Conservation (phyloP, 768 basidiomycete genomes). For the Mycena maculata region DNA sequence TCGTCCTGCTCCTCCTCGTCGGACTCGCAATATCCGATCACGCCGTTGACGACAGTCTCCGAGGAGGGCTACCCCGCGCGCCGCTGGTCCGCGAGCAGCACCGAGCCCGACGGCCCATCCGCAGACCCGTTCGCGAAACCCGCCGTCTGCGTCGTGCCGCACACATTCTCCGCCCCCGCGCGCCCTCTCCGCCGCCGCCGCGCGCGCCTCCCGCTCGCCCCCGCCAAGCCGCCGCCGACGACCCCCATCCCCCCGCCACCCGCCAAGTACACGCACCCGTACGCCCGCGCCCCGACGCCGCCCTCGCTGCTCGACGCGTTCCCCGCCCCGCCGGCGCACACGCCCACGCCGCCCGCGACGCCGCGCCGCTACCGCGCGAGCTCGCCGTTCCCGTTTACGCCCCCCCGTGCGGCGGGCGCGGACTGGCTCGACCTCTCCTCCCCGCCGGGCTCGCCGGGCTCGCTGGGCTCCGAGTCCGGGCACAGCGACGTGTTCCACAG, state of each 20-base stretch:
- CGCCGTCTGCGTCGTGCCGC: not conserved
- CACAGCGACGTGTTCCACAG: constrained; percentile 12
- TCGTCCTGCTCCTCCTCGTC: constrained; percentile 11
- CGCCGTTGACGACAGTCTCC: constrained; percentile 15
- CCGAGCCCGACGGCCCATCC: not conserved
- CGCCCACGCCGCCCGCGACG: constrained; percentile 1
- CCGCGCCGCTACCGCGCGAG: constrained; percentile 5
- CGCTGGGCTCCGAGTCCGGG: not conserved
- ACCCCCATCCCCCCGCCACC: constrained; percentile 11
- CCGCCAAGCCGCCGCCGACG: not conserved
- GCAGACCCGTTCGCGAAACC: constrained; percentile 3
- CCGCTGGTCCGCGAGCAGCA: constrained; percentile 10
- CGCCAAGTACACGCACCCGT: not conserved
- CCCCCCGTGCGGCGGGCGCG: not conserved
- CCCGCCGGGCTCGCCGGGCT: not conserved
- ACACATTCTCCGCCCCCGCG: not conserved
- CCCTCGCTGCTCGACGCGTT: constrained; percentile 23
- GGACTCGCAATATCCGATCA: not conserved
- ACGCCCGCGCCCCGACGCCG: not conserved
- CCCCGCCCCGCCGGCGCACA: constrained; percentile 20
- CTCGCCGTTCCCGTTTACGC: constrained; percentile 15
- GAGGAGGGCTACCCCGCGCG: not conserved
- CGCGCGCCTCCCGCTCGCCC: not conserved
- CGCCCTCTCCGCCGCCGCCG: not conserved
- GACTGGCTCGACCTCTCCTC: constrained; percentile 3